These are phyloP conservation scores for Chaetomium cochliodes DNA, from an alignment of 495 filamentous ascomycete genomes.

Conservation along the genomic window DNA sequence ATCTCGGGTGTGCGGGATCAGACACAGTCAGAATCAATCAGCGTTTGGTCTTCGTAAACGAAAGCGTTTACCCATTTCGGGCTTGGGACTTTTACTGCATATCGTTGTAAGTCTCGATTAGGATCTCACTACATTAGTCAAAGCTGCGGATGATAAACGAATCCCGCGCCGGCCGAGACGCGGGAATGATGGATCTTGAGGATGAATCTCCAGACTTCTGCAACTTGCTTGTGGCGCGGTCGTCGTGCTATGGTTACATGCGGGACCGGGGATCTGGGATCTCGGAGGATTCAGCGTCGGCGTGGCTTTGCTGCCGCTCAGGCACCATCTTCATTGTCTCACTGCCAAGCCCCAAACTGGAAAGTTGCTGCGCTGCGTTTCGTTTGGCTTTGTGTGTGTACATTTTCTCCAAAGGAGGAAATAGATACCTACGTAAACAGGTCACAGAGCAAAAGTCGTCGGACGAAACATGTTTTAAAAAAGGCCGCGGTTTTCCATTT, in stretches of 20 bases:
- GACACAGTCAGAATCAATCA: too few species aligned
- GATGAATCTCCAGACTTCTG: not conserved
- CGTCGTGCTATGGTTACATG: conserved; percentile 5
- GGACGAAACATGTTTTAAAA: too few species aligned
- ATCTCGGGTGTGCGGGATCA: not conserved
- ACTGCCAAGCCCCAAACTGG: not conserved
- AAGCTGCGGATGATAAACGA: too few species aligned
- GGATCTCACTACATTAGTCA: not conserved
- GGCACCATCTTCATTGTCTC: conserved; percentile 1
- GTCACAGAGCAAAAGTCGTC: too few species aligned
- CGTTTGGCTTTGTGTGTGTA: not conserved
- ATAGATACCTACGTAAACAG: too few species aligned
- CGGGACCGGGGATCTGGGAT: conserved; percentile 12
- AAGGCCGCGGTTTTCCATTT: too few species aligned
- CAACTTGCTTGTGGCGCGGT: conserved; percentile 5
- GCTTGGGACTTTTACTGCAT: too few species aligned
- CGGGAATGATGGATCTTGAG: not conserved
- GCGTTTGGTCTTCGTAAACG: too few species aligned
- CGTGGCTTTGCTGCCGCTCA: conserved; percentile 14
- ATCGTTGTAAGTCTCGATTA: not conserved
- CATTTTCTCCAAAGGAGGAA: too few species aligned
- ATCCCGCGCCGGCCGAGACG: not conserved
- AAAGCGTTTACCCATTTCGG: too few species aligned
- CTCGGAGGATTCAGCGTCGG: conserved; percentile 11
- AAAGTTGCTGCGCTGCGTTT: too few species aligned